These are phyloP conservation scores for Tillandsia fasciculata DNA, from an alignment of 176 grass and related monocot genomes.

Conservation along the genomic window DNA sequence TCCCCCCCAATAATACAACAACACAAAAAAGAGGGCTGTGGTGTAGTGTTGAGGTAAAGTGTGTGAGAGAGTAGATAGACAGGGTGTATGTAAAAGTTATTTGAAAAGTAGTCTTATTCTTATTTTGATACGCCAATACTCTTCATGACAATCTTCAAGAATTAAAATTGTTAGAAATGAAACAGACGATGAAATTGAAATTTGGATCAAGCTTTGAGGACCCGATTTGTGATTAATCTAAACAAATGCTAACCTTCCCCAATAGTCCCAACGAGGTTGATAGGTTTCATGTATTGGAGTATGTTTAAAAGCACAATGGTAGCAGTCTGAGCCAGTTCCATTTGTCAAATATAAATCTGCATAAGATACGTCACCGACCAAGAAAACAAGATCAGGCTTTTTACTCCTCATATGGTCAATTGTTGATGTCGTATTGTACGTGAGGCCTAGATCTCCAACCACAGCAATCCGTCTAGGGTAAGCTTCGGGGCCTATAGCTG, in stretches of 20 bases:
- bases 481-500: slow-evolving; percentile 34
- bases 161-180: too few relatives aligned
- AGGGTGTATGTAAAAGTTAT: too few relatives aligned
- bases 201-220: too few relatives aligned
- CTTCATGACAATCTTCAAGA: too few relatives aligned
- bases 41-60: too few relatives aligned
- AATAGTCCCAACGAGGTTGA: slow-evolving; percentile 89
- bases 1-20: too few relatives aligned
- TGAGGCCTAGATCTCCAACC: slow-evolving; percentile 77
- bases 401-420: slow-evolving; percentile 67
- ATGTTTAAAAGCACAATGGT: slow-evolving; percentile 46
- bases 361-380: slow-evolving; percentile 80
- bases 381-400: slow-evolving; percentile 56
- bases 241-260: slow-evolving; percentile 44
- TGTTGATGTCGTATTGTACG: slow-evolving; percentile 74
- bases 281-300: slow-evolving; percentile 82
- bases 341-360: slow-evolving; percentile 79
- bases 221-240: neutral
- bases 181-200: too few relatives aligned
- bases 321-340: slow-evolving; percentile 67
- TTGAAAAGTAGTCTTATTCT: too few relatives aligned
- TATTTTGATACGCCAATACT: too few relatives aligned
- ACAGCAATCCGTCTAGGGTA: slow-evolving; percentile 67
- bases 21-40: too few relatives aligned
- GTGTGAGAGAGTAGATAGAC: too few relatives aligned